These are phyloP conservation scores for Wickerhamiella hasegawae DNA, from an alignment of 805 yeast species.

Conservation along the genomic window DNA sequence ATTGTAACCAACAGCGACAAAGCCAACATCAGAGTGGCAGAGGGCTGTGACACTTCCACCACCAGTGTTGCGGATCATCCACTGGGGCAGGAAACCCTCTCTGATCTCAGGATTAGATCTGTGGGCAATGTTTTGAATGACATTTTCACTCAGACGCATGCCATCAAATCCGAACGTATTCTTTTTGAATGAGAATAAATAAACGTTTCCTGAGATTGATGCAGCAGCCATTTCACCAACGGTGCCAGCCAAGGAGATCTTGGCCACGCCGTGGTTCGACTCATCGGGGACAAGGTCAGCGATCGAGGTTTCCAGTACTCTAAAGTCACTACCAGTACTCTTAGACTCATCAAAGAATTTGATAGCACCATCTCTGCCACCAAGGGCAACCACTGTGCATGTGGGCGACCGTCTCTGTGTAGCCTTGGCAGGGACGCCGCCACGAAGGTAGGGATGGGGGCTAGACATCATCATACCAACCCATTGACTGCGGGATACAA, in stretches of 20 bases:
- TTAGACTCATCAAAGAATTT: constrained; percentile 71
- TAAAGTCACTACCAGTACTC: constrained; percentile 46
- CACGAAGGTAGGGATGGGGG: constrained; percentile 39
- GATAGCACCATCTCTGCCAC: constrained; percentile 69
- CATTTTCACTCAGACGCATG: constrained; percentile 9
- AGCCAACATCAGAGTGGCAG: constrained; percentile 60
- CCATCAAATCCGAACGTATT: constrained; percentile 23
- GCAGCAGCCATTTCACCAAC: constrained; percentile 63
- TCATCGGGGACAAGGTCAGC: constrained; percentile 24
- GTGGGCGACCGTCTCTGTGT: constrained; percentile 35
- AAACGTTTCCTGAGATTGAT: constrained; percentile 53
- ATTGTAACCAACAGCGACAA: constrained; percentile 64
- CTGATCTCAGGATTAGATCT: constrained; percentile 17
- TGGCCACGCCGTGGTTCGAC: constrained; percentile 29
- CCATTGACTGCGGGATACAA: constrained; percentile 56
- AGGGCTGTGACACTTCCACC: constrained; percentile 42
- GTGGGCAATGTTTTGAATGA: constrained; percentile 26
- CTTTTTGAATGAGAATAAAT: constrained; percentile 52
- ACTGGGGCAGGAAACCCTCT: constrained; percentile 49
- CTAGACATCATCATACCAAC: constrained; percentile 54
- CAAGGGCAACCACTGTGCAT: constrained; percentile 35
- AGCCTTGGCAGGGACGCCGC: constrained; percentile 58
- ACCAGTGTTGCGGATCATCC: constrained; percentile 28
- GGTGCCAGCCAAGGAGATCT: constrained; percentile 62
- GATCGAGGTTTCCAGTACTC: constrained; percentile 44